Evolutionary conservation across 495 filamentous ascomycete genomes (phyloP).

Genomic region (Neurospora sublineolata): DNA sequence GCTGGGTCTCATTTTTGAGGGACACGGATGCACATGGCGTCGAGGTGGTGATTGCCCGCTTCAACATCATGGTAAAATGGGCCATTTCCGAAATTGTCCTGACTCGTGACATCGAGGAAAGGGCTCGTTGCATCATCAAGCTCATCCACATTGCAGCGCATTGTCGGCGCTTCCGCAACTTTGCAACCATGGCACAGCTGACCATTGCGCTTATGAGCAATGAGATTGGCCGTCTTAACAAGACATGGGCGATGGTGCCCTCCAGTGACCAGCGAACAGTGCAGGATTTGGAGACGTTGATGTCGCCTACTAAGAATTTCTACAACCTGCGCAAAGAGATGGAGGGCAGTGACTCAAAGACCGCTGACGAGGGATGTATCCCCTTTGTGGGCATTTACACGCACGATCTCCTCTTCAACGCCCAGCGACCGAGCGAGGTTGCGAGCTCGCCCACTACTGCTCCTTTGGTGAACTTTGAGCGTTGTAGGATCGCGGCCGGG

Average conservation of each 20-base stretch:
- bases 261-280: slow-evolving; percentile 57
- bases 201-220: slow-evolving; percentile 80
- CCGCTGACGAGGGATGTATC: slow-evolving; percentile 75
- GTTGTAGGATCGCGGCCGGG: slow-evolving; percentile 77
- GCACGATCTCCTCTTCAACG: slow-evolving; percentile 93
- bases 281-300: slow-evolving; percentile 68
- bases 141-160: slow-evolving; percentile 86
- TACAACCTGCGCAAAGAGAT: slow-evolving; percentile 81
- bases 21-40: slow-evolving; percentile 75
- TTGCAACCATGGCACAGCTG: slow-evolving; percentile 92
- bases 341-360: slow-evolving; percentile 45
- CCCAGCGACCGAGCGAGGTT: slow-evolving; percentile 69
- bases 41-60: slow-evolving; percentile 90
- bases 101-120: slow-evolving; percentile 69
- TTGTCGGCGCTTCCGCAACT: slow-evolving; percentile 79
- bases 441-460: slow-evolving; percentile 53
- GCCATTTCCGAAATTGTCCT: slow-evolving; percentile 82
- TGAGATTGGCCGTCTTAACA: slow-evolving; percentile 62
- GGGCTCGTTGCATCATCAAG: slow-evolving; percentile 75
- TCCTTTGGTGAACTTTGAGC: slow-evolving; percentile 87
- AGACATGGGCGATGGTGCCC: slow-evolving; percentile 75
- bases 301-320: slow-evolving; percentile 86
- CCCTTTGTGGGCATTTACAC: slow-evolving; percentile 94
- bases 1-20: slow-evolving; percentile 89
- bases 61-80: slow-evolving; percentile 98